Conservation (phyloP, 2,329 filamentous ascomycete genomes). For the Cladophialophora yegresii region DNA sequence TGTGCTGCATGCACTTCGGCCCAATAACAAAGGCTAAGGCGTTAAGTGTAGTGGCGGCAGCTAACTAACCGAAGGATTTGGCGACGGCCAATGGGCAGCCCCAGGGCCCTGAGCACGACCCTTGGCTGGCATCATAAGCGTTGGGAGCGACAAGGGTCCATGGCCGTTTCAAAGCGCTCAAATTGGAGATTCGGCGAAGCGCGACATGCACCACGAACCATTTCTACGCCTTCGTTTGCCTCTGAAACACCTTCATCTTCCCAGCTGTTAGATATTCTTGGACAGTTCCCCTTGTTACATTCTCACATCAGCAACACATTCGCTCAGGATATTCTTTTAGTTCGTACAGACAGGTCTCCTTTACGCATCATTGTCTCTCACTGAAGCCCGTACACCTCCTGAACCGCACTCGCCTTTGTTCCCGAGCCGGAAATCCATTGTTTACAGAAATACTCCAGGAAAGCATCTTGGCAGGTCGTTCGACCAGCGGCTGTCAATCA, state of each 20-base stretch:
- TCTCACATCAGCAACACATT: slow-evolving; percentile 6
- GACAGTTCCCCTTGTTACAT: slow-evolving; percentile 1
- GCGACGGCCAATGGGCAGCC: slow-evolving; percentile 9
- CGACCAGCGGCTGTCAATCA: neutral
- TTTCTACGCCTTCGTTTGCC: neutral
- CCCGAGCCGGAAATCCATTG: slow-evolving; percentile 7
- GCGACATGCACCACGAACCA: slow-evolving; percentile 6
- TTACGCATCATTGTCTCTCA: slow-evolving; percentile 14
- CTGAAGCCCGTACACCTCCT: neutral
- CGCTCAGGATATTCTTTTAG: neutral
- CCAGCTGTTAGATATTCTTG: neutral
- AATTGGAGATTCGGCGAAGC: slow-evolving; percentile 6
- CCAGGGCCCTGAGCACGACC: neutral
- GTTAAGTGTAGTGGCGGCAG: neutral
- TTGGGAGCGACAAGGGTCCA: neutral
- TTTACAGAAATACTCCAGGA: slow-evolving; percentile 2
- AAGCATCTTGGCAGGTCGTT: neutral
- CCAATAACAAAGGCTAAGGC: neutral
- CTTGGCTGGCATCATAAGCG: slow-evolving; percentile 15
- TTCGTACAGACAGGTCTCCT: neutral
- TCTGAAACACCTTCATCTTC: slow-evolving; percentile 5
- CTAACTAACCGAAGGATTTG: slow-evolving; percentile 18
- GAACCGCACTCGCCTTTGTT: slow-evolving; percentile 14
- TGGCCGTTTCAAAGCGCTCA: slow-evolving; percentile 1
- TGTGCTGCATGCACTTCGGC: neutral